Conservation (phyloP, 2,329 filamentous ascomycete species). For the Ophiobolus disseminans region DNA sequence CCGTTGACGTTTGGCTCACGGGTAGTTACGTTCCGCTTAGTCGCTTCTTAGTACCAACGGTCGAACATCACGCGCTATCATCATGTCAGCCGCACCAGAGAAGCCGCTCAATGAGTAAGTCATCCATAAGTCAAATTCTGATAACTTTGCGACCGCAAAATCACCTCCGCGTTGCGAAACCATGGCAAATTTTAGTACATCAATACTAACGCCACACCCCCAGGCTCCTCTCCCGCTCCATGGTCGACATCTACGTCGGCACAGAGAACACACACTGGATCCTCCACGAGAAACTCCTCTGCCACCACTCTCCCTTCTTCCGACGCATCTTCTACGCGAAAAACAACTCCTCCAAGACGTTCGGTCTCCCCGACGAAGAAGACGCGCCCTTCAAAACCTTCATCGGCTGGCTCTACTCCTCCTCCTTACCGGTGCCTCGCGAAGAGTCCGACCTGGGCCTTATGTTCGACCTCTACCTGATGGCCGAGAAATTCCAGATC, state of each 20-base stretch:
- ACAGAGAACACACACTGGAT: slow-evolving; percentile 62
- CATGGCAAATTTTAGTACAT: background rate
- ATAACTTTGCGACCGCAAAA: background rate
- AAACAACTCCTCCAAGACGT: slow-evolving; percentile 45
- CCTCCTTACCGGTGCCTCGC: slow-evolving; percentile 54
- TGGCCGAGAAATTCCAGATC: slow-evolving; percentile 62
- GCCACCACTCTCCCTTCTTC: slow-evolving; percentile 62
- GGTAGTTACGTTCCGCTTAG: slow-evolving; percentile 7
- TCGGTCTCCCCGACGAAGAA: slow-evolving; percentile 61
- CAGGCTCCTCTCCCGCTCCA: slow-evolving; percentile 61
- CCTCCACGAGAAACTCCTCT: slow-evolving; percentile 64
- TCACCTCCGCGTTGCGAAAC: too few species aligned
- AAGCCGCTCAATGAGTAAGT: slow-evolving; percentile 47
- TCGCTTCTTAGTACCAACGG: slow-evolving; percentile 26
- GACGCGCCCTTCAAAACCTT: slow-evolving; percentile 60
- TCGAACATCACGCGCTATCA: slow-evolving; percentile 14
- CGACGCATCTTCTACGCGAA: slow-evolving; percentile 58
- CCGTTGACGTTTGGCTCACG: slow-evolving; percentile 7
- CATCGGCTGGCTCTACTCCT: slow-evolving; percentile 62
- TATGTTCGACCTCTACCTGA: slow-evolving; percentile 63
- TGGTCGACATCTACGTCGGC: slow-evolving; percentile 65
- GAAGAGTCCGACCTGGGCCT: slow-evolving; percentile 59
- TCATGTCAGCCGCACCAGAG: slow-evolving; percentile 37
- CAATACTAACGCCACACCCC: background rate
- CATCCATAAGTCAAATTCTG: background rate